Percentiles rank a stretch among this genome's conserved stretches.
Conservation (phyloP, 352 stramenopile species). For the Albugo laibachii region DNA sequence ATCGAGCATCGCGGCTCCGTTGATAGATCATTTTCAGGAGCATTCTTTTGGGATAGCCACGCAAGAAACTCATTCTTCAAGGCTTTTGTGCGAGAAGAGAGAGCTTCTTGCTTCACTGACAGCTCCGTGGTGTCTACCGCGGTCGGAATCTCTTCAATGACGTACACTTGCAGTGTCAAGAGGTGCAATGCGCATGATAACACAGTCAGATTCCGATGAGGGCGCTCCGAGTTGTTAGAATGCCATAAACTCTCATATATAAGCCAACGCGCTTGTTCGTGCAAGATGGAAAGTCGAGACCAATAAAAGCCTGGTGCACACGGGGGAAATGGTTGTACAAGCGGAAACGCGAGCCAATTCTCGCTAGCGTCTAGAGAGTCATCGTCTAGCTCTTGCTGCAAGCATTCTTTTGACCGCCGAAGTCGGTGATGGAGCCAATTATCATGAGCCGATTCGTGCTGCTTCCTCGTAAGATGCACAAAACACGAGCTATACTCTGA, state of each 20-base stretch:
- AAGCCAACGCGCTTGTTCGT: constrained; percentile 26
- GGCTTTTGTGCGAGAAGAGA: background rate
- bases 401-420: constrained; percentile 36
- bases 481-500: constrained; percentile 75
- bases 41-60: constrained; percentile 31
- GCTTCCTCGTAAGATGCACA: constrained; percentile 70
- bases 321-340: constrained; percentile 63
- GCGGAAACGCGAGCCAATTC: constrained; percentile 66
- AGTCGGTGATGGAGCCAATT: constrained; percentile 72
- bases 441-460: constrained; percentile 73
- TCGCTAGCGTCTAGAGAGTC: constrained; percentile 16
- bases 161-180: constrained; percentile 68
- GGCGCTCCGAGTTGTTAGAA: constrained; percentile 31
- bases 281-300: constrained; percentile 40
- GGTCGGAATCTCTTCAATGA: constrained; percentile 39
- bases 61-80: constrained; percentile 18
- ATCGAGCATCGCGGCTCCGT: constrained; percentile 17
- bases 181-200: constrained; percentile 52
- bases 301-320: constrained; percentile 35
- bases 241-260: constrained; percentile 37
- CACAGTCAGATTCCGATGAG: constrained; percentile 36
- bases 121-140: no score
- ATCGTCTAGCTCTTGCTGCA: constrained; percentile 34
- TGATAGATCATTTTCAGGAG: constrained; percentile 11
- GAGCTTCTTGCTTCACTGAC: no score